Conservation (phyloP, 2,329 filamentous ascomycete genomes). For the Keithomyces neogunnii region DNA sequence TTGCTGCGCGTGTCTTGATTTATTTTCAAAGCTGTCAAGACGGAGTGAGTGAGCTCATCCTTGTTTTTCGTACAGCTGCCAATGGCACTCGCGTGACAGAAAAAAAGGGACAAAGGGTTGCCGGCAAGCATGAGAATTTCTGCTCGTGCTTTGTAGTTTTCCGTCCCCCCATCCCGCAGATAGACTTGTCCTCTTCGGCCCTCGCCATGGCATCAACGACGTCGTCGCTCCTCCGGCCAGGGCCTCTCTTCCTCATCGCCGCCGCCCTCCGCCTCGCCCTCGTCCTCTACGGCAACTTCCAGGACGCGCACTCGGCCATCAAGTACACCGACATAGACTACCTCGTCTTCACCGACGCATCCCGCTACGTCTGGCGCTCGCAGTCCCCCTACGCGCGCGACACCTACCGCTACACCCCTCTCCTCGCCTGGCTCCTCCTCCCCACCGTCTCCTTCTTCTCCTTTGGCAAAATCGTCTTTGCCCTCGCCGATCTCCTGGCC, state of each 20-base stretch:
- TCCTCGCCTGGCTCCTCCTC: slow-evolving; percentile 83
- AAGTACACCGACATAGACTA: slow-evolving; percentile 99
- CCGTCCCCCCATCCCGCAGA: too few relatives aligned
- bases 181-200: not conserved
- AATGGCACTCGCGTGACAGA: too few relatives aligned
- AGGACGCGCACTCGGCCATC: slow-evolving; percentile 83
- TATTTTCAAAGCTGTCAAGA: too few relatives aligned
- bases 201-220: slow-evolving; percentile 2
- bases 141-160: not conserved
- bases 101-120: too few relatives aligned
- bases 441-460: slow-evolving; percentile 76
- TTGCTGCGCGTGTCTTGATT: too few relatives aligned
- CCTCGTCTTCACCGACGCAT: slow-evolving; percentile 92
- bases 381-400: slow-evolving; percentile 77
- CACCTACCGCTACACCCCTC: slow-evolving; percentile 93
- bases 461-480: slow-evolving; percentile 83
- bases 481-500: slow-evolving; percentile 71
- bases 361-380: slow-evolving; percentile 62
- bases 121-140: not conserved
- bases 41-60: too few relatives aligned
- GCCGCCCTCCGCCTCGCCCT: slow-evolving; percentile 62
- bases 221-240: slow-evolving; percentile 21
- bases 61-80: too few relatives aligned
- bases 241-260: slow-evolving; percentile 46
- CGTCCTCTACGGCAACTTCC: slow-evolving; percentile 81